Evolutionary conservation across 2,329 filamentous ascomycete species (phyloP).

Genomic region (Aureobasidium sp.): DNA sequence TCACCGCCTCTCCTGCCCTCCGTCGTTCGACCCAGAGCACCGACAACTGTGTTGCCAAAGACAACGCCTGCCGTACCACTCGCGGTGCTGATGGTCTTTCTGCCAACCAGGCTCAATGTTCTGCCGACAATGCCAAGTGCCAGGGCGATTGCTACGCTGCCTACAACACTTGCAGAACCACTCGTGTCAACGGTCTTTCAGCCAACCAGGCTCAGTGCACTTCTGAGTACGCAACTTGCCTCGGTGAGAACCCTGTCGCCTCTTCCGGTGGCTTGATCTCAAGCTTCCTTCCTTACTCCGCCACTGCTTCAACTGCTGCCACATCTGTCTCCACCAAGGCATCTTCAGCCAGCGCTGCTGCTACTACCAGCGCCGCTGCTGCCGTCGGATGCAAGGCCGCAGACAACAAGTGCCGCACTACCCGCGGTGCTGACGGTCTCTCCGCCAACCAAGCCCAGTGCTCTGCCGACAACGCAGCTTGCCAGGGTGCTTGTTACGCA

Average conservation of each 20-base stretch:
- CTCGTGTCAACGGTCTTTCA: slow-evolving; percentile 1
- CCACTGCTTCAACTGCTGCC: neutral
- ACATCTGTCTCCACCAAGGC: neutral
- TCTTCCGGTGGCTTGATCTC: neutral
- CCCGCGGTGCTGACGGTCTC: neutral
- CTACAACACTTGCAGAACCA: slow-evolving; percentile 11
- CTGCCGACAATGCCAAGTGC: slow-evolving; percentile 6
- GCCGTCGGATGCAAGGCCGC: neutral
- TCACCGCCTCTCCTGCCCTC: slow-evolving; percentile 14
- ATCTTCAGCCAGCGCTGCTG: neutral
- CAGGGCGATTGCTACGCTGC: slow-evolving; percentile 14
- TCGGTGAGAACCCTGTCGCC: slow-evolving; percentile 18
- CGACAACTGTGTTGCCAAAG: neutral
- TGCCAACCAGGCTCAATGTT: slow-evolving; percentile 11
- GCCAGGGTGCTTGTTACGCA: slow-evolving; percentile 16
- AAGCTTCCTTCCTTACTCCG: neutral
- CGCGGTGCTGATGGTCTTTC: neutral
- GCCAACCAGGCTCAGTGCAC: slow-evolving; percentile 15
- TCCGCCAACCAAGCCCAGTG: slow-evolving; percentile 7
- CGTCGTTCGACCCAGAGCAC: neutral
- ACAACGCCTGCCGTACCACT: slow-evolving; percentile 10
- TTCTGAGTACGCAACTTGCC: slow-evolving; percentile 6
- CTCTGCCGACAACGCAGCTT: neutral
- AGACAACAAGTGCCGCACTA: slow-evolving; percentile 9
- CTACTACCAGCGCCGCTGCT: slow-evolving; percentile 6